Base-by-base conservation (phyloP, 371 early-diverging fungal species). In the Nematocida displodere region DNA sequence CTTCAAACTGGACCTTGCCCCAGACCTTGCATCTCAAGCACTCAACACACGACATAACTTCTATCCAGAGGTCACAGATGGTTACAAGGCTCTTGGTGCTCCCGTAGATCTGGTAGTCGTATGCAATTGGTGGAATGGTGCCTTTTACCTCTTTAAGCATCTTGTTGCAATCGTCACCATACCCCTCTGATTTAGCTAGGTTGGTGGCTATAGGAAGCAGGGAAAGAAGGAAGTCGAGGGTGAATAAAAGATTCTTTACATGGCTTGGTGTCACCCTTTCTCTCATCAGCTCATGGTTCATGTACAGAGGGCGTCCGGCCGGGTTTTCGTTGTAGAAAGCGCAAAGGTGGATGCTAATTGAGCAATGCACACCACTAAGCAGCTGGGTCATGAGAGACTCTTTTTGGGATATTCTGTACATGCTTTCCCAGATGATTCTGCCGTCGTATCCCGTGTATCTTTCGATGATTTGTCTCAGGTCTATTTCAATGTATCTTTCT, bases 1-100 rank as follows among this genome's bases (percentile, higher is more conserved):
- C 77, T 40, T 54, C 66, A 4, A 76, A n/a, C 33, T 76, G 64
- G 26, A 76, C 64, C 42, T 55, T 76, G n/a, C 77, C 77, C 77
- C 77, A 76, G 22, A 76, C 54, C 26, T 67, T 76, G 52, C 77
- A 76, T 22, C 77, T 13, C 44, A 66, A 31, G 58, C 77, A 76
- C 29, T 46, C 28, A 11, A 76, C 67, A 37, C 77, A 76, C 31
- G 46, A 50, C 39, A 71, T 49, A n/a, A 61, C 11, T 17, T 36
- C n/a, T 22, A 36, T 50, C 7, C 58, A 13, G 8, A 5, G 24
- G 5, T 20, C 56, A 15, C 33, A 37, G 22, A 29, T 55, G 8
- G 29, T n/a, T 5, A 59, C 33, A 4, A 52, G 49, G 3, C 42
- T 29, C 15, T 13, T 29, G 20, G 20, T 13, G 15, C 36, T 22